A percentile compares a stretch with the other conserved stretches of the same genome.
phyloP scores from a whole-genome alignment of 371 early-diverging fungal genomes.

The Gilbertella persicaria region DNA sequence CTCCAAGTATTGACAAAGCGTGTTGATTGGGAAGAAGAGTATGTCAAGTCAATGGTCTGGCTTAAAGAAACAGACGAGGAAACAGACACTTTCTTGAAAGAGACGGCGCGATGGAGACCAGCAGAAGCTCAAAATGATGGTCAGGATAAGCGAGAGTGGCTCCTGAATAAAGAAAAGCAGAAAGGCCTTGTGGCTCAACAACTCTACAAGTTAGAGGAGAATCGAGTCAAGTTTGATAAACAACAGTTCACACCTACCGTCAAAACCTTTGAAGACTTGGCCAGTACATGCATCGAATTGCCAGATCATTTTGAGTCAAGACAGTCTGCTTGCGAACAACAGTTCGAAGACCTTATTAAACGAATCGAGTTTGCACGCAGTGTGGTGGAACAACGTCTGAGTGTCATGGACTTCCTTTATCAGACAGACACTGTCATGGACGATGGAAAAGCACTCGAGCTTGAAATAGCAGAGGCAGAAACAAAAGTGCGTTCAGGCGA shows the following conservation, averaged over 20 bases:
- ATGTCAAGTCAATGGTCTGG: conserved; percentile 33
- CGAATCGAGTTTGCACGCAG: conserved; percentile 41
- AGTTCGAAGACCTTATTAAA: conserved; percentile 36
- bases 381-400: conserved; percentile 49
- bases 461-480: conserved; percentile 27
- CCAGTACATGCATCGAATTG: conserved; percentile 34
- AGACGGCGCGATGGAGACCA: conserved; percentile 35
- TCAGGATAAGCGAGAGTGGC: conserved; percentile 8
- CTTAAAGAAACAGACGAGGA: conserved; percentile 31
- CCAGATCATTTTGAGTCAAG: conserved; percentile 42
- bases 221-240: conserved; percentile 41
- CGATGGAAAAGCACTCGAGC: conserved; percentile 9
- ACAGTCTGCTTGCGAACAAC: conserved; percentile 41
- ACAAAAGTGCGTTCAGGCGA: conserved; percentile 25
- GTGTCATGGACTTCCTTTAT: conserved; percentile 46
- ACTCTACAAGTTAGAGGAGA: conserved; percentile 32
- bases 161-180: conserved; percentile 28
- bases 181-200: conserved; percentile 33
- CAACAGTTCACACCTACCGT: conserved; percentile 43
- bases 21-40: conserved; percentile 50
- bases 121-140: conserved; percentile 12
- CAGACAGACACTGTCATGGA: conserved; percentile 25
- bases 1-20: conserved; percentile 41
- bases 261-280: conserved; percentile 47
- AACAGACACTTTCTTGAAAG: conserved; percentile 29